Conservation (phyloP, 2,329 filamentous ascomycete genomes). For the Exophiala aquamarina region DNA sequence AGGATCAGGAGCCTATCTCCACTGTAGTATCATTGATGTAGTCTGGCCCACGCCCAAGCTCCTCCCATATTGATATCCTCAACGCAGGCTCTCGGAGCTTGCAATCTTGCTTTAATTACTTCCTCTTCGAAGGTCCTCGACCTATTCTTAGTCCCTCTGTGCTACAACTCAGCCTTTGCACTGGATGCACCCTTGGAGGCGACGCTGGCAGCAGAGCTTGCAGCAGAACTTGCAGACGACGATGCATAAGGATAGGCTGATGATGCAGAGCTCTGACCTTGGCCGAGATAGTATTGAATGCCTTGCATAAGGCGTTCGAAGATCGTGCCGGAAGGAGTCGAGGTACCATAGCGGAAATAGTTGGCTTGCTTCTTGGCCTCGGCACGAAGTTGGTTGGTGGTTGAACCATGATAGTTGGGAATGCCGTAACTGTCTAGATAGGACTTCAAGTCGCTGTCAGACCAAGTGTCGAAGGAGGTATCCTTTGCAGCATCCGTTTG, state of each 20-base stretch:
- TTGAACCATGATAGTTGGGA: conserved; percentile 66
- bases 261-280: conserved; percentile 34
- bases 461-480: conserved; percentile 71
- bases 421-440: conserved; percentile 80
- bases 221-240: conserved; percentile 22
- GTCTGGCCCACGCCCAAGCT: no score
- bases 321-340: conserved; percentile 63
- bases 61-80: no score
- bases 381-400: conserved; percentile 67
- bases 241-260: conserved; percentile 40
- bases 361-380: conserved; percentile 70
- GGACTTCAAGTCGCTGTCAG: conserved; percentile 67
- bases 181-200: conserved; percentile 5
- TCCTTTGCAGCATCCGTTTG: conserved; percentile 67
- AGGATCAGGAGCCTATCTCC: no score
- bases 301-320: conserved; percentile 60
- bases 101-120: no score
- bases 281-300: conserved; percentile 49
- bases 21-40: no score
- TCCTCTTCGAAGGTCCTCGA: no score
- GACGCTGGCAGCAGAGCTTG: conserved; percentile 8
- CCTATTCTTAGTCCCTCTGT: no score
- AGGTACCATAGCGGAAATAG: conserved; percentile 75
- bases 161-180: conserved; percentile 24
- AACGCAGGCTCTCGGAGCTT: no score